Base-by-base conservation (phyloP, 2,329 filamentous ascomycete genomes). In the Fusarium stilboides region DNA sequence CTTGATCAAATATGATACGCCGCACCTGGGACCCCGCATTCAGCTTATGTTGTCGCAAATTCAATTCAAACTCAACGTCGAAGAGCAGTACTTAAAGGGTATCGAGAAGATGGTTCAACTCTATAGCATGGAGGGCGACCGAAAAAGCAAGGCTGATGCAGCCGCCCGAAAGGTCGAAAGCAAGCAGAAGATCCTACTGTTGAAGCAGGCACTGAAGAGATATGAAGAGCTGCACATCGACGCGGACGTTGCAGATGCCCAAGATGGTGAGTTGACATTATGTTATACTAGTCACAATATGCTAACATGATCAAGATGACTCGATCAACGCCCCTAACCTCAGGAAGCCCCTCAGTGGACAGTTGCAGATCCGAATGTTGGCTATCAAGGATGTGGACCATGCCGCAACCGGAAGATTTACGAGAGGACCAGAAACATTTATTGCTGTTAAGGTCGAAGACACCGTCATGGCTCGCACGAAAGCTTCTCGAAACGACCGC, bases 31-130 rank as follows among this genome's bases (percentile, higher is more conserved):
- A 34, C 95, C 96, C 64, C 94, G 97, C 73, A 99, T 99, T 76
- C 96, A 99, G 83, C 92, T 98, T 76, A 99, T 99, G 96, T 85
- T 99, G 77, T 97, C 96, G 47, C 96, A 99, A 80, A 91, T 99
- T 69, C 94, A 98, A 81, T 99, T 99, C 85, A 99, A 99, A 84
- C 88, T 99, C 65, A 97, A 96, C 72, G 96, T 99, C 28, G 96
- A 99, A 80, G 97, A 98, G 79, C 96, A 99, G 82, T 99, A 99
- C 81, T 94, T 98, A 71, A 97, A 97, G 77, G 96, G 96, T 66
- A 96, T 99, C 74, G 96, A 99, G 81, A 99, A 99, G 84, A 98
- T 99, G 96, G 93, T 98, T 46, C 94, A 96, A 79, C 86, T 99
- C 36, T 99, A 99, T 78, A 91, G 96, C 78, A 96, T 98, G 87